A percentile compares a stretch with the other conserved stretches of the same genome.
Conservation (phyloP, 2,329 filamentous ascomycete species). For the Aspergillus sp. region DNA sequence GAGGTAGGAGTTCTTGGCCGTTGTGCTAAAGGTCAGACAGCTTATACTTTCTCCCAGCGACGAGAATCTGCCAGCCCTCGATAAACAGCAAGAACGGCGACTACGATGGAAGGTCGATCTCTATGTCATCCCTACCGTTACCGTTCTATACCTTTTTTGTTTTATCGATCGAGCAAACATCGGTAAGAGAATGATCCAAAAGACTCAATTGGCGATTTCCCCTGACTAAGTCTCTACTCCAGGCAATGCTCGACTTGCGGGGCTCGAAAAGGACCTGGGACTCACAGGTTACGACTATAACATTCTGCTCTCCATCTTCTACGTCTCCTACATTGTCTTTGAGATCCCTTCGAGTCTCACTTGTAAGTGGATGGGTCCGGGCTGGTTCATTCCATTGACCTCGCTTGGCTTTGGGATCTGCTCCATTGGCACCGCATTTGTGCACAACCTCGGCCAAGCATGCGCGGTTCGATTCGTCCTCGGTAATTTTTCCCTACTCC, state of each 20-base stretch:
- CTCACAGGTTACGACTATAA: slow-evolving; percentile 69
- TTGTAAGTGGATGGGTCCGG: slow-evolving; percentile 69
- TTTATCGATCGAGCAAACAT: not conserved
- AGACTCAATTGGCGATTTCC: no score
- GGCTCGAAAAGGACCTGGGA: slow-evolving; percentile 60
- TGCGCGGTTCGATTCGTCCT: slow-evolving; percentile 67
- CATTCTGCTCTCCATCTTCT: slow-evolving; percentile 64
- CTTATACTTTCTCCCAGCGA: not conserved
- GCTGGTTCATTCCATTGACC: slow-evolving; percentile 65
- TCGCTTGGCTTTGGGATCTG: slow-evolving; percentile 62
- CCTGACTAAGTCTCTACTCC: no score
- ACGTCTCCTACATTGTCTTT: slow-evolving; percentile 69
- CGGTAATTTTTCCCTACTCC: no score
- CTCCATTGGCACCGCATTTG: slow-evolving; percentile 66
- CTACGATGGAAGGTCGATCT: not conserved
- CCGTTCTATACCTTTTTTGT: not conserved
- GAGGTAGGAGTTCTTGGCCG: not conserved
- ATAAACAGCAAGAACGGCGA: not conserved
- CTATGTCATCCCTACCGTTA: not conserved
- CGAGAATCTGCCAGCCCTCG: not conserved
- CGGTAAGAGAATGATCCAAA: not conserved
- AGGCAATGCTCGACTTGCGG: slow-evolving; percentile 65
- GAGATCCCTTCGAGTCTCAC: slow-evolving; percentile 66
- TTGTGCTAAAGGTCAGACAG: not conserved
- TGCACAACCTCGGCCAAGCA: slow-evolving; percentile 51